Evolutionary conservation across 352 stramenopile species (phyloP).

Genomic region (Phytophthora sojae): DNA sequence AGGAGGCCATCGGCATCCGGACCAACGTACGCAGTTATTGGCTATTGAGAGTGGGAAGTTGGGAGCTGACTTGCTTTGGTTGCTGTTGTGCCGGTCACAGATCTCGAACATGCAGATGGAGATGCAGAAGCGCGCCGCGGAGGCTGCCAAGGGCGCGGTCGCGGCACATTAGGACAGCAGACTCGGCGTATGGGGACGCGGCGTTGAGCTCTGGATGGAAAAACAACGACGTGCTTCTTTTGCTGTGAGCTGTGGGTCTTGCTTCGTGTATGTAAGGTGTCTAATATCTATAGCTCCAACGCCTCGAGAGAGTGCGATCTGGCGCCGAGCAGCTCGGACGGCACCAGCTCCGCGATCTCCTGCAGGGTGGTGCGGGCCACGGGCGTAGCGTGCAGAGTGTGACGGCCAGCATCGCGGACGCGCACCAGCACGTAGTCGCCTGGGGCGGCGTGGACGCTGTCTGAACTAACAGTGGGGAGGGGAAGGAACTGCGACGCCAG

Average conservation of each 20-base stretch:
- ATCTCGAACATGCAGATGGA: slow-evolving; percentile 92
- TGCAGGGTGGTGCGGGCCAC: slow-evolving; percentile 78
- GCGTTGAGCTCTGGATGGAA: slow-evolving; percentile 1
- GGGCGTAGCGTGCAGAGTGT: slow-evolving; percentile 86
- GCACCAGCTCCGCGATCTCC: slow-evolving; percentile 64
- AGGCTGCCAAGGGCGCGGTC: slow-evolving; percentile 73
- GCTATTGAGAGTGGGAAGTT: not conserved
- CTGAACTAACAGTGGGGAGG: slow-evolving; percentile 39
- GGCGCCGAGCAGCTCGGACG: slow-evolving; percentile 64
- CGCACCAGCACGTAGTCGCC: slow-evolving; percentile 89
- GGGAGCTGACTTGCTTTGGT: not conserved
- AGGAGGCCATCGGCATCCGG: slow-evolving; percentile 89
- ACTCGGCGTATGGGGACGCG: slow-evolving; percentile 4
- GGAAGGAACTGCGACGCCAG: slow-evolving; percentile 57
- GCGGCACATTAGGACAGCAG: slow-evolving; percentile 42
- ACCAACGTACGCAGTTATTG: slow-evolving; percentile 62
- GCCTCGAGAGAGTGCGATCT: slow-evolving; percentile 50
- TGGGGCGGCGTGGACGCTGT: slow-evolving; percentile 54
- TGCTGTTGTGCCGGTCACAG: slow-evolving; percentile 38
- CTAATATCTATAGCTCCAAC: slow-evolving; percentile 44
- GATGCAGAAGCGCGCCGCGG: slow-evolving; percentile 88
- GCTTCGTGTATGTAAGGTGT: slow-evolving; percentile 11
- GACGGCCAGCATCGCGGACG: slow-evolving; percentile 78
- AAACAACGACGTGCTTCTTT: slow-evolving; percentile 28
- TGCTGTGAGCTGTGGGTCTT: slow-evolving; percentile 8